A percentile compares a stretch with the other conserved stretches of the same genome.
These are phyloP conservation scores for Colletotrichum musicola DNA, from an alignment of 2,329 filamentous ascomycete species.

Conservation along the genomic window DNA sequence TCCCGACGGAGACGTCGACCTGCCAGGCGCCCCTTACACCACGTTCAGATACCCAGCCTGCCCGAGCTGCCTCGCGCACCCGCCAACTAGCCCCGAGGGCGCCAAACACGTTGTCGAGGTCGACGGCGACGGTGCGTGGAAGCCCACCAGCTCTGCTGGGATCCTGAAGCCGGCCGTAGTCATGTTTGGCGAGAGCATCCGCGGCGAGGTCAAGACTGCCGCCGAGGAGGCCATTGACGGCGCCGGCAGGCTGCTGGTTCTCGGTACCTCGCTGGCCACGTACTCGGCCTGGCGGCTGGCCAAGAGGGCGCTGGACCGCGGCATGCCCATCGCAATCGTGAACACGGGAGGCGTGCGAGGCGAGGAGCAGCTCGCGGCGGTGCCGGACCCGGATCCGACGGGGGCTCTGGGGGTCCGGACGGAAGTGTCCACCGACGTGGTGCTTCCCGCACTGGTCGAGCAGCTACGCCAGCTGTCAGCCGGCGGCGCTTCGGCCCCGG, in stretches of 20 bases:
- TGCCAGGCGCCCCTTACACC: constrained; percentile 87
- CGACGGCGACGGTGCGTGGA: constrained; percentile 86
- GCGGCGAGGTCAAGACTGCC: constrained; percentile 73
- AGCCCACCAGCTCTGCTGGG: constrained; percentile 74
- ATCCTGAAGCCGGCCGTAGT: constrained; percentile 93
- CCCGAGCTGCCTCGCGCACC: constrained; percentile 78
- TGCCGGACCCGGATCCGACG: constrained; percentile 63
- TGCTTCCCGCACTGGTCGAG: constrained; percentile 69
- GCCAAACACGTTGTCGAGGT: constrained; percentile 71
- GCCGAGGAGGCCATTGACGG: constrained; percentile 86
- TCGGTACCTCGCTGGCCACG: constrained; percentile 92
- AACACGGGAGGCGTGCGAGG: constrained; percentile 89
- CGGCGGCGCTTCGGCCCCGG: not conserved
- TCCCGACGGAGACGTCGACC: constrained; percentile 93
- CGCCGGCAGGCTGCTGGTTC: constrained; percentile 79
- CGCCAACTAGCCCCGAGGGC: constrained; percentile 69
- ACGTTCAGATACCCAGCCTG: constrained; percentile 94
- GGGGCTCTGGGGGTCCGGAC: constrained; percentile 68
- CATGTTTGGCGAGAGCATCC: constrained; percentile 96
- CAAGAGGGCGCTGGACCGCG: constrained; percentile 83
- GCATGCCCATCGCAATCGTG: constrained; percentile 87
- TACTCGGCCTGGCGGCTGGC: constrained; percentile 95
- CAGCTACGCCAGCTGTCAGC: constrained; percentile 54
- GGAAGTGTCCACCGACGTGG: constrained; percentile 68
- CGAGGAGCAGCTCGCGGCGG: constrained; percentile 78